These are phyloP conservation scores for Trichosporon inkin DNA, from an alignment of 1,284 basidiomycete genomes.

Conservation along the genomic window DNA sequence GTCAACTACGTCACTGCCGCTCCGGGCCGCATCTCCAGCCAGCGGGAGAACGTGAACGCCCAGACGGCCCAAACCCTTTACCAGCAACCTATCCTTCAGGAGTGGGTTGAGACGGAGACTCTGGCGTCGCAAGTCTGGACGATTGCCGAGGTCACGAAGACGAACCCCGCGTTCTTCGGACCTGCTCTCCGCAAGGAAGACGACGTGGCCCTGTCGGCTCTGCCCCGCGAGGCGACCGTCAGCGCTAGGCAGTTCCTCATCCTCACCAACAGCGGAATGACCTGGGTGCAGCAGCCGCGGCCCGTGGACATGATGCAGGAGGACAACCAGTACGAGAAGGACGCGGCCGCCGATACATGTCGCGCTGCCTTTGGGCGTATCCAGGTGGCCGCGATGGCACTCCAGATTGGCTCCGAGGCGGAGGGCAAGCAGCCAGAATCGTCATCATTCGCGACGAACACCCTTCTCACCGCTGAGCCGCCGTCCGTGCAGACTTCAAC, in stretches of 20 bases:
- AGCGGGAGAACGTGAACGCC: conserved; percentile 39
- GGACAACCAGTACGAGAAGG: conserved; percentile 41
- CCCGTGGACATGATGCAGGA: conserved; percentile 42
- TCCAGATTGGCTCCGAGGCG: conserved; percentile 30
- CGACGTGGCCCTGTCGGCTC: conserved; percentile 32
- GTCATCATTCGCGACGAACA: conserved; percentile 29
- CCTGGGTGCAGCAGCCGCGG: conserved; percentile 32
- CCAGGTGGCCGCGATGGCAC: conserved; percentile 42
- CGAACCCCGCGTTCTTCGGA: conserved; percentile 28
- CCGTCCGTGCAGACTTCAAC: conserved; percentile 30
- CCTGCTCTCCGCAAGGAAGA: conserved; percentile 21
- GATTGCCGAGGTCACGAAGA: conserved; percentile 54
- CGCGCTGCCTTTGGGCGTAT: conserved; percentile 35
- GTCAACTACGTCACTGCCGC: conserved; percentile 35
- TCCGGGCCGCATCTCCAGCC: conserved; percentile 33
- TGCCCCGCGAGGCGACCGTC: conserved; percentile 33
- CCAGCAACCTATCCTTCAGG: conserved; percentile 31
- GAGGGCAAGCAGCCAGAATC: conserved; percentile 29
- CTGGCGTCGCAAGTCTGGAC: conserved; percentile 79
- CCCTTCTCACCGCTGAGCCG: conserved; percentile 32
- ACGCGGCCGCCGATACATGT: conserved; percentile 27
- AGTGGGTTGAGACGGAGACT: conserved; percentile 52
- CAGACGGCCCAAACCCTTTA: conserved; percentile 4
- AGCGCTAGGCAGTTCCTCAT: conserved; percentile 39
- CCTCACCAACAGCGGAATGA: conserved; percentile 39